These are phyloP conservation scores for Hanseniaspora osmophila DNA, from an alignment of 805 yeast genomes.

Conservation along the genomic window DNA sequence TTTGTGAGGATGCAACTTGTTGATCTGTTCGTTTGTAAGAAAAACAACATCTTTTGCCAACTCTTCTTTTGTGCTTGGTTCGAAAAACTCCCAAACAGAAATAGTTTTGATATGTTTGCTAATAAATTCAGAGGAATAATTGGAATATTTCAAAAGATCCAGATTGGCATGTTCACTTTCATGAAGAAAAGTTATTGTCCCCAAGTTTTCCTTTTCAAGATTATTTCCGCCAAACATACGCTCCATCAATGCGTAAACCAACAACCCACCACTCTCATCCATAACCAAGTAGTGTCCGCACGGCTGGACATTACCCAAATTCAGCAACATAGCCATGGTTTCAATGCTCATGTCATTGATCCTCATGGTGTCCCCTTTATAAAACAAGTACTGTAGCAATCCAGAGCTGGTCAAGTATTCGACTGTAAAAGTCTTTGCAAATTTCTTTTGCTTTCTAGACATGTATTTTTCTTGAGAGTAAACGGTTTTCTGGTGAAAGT, in stretches of 20 bases:
- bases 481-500: conserved; percentile 77
- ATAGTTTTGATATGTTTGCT: conserved; percentile 49
- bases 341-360: conserved; percentile 78
- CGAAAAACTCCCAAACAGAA: conserved; percentile 66
- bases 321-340: conserved; percentile 61
- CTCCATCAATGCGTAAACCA: conserved; percentile 75
- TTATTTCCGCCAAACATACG: conserved; percentile 49
- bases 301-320: conserved; percentile 69
- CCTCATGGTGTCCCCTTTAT: conserved; percentile 54
- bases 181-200: conserved; percentile 62
- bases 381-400: conserved; percentile 58
- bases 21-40: conserved; percentile 36
- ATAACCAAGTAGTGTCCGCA: conserved; percentile 80
- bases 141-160: conserved; percentile 53
- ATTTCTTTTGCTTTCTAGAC: conserved; percentile 83
- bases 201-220: conserved; percentile 20
- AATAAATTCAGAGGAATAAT: conserved; percentile 40
- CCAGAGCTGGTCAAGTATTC: conserved; percentile 60
- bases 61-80: conserved; percentile 44
- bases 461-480: conserved; percentile 86
- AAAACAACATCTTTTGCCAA: conserved; percentile 29
- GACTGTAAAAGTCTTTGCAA: conserved; percentile 70
- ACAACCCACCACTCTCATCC: conserved; percentile 92
- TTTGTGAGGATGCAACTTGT: conserved; percentile 42
- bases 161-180: conserved; percentile 89